Evolutionary conservation across 1,284 basidiomycete genomes (phyloP).

Genomic region (Afroboletus lepidellus): DNA sequence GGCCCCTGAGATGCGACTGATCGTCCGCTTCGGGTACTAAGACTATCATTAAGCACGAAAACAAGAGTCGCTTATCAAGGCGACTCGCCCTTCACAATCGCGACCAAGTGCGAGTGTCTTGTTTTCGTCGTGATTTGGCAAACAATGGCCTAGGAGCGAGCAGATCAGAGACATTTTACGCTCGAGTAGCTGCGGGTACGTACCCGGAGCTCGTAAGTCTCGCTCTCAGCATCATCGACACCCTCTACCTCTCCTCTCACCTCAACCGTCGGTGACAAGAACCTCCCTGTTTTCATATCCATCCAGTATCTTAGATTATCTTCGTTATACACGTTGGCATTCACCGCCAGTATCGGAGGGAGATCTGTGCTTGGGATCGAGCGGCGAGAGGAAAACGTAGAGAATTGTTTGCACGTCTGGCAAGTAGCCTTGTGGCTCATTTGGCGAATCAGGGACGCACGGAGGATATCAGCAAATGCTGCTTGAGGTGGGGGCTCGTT

Average conservation of each 20-base stretch:
- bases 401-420: conserved; percentile 75
- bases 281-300: conserved; percentile 47
- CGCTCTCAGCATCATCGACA: conserved; percentile 53
- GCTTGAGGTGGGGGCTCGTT: conserved; percentile 50
- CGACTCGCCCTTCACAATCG: conserved; percentile 72
- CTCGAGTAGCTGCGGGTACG: conserved; percentile 25
- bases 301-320: conserved; percentile 81
- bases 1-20: conserved; percentile 41
- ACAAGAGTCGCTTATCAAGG: background rate
- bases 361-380: conserved; percentile 67
- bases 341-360: conserved; percentile 87
- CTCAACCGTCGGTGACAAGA: conserved; percentile 55
- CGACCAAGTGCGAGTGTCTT: conserved; percentile 83
- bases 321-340: conserved; percentile 78
- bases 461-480: conserved; percentile 74
- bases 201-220: conserved; percentile 73
- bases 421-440: conserved; percentile 86
- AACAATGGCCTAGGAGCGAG: conserved; percentile 63
- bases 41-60: conserved; percentile 1
- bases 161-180: background rate
- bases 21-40: conserved; percentile 67
- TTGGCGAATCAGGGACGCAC: conserved; percentile 78
- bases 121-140: conserved; percentile 77
- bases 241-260: conserved; percentile 59
- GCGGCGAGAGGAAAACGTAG: conserved; percentile 72